A percentile compares a stretch with the other conserved stretches of the same genome.
Evolutionary conservation across 306 rosid genomes (phyloP).

Genomic region (Prinsepia uniflora): DNA sequence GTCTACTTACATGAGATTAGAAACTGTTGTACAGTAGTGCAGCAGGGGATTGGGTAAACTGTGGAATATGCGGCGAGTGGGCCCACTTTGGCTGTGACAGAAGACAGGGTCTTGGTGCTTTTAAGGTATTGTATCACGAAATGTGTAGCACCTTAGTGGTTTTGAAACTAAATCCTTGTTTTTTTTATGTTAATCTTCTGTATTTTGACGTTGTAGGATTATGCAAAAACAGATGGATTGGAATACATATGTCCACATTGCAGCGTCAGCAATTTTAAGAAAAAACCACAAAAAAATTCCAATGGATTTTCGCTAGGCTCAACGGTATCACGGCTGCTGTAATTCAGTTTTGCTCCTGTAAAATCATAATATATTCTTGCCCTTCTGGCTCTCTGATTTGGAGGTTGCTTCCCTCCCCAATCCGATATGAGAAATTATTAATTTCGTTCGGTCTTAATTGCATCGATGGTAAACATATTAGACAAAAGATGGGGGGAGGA

Average conservation of each 20-base stretch:
- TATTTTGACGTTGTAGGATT: conserved; percentile 62
- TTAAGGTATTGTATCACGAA: conserved; percentile 59
- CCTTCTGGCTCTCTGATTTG: conserved; percentile 24
- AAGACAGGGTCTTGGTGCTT: conserved; percentile 98
- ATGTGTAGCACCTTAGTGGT: background rate
- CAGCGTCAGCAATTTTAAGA: conserved; percentile 87
- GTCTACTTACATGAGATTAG: conserved; percentile 26
- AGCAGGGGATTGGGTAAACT: conserved; percentile 99
- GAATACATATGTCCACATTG: conserved; percentile 98
- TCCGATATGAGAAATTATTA: conserved; percentile 18
- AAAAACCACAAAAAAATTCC: conserved; percentile 63
- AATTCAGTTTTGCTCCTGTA: conserved; percentile 37
- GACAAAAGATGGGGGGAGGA: conserved; percentile 12
- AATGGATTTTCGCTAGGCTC: conserved; percentile 81
- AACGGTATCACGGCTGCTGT: conserved; percentile 54
- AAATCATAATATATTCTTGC: conserved; percentile 5
- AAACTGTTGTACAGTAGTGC: conserved; percentile 79
- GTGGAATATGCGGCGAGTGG: conserved; percentile 99
- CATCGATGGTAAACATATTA: conserved; percentile 10
- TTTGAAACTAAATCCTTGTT: background rate
- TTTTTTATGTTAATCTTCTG: background rate
- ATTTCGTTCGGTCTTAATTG: conserved; percentile 17
- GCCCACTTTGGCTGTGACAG: conserved; percentile 99
- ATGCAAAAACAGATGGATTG: conserved; percentile 97
- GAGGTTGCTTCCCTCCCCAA: conserved; percentile 19